Evolutionary conservation across 148 eudicot genomes (phyloP), one percentile per base, ranked within the genome.

Genomic region (Rhododendron williamsianum): DNA sequence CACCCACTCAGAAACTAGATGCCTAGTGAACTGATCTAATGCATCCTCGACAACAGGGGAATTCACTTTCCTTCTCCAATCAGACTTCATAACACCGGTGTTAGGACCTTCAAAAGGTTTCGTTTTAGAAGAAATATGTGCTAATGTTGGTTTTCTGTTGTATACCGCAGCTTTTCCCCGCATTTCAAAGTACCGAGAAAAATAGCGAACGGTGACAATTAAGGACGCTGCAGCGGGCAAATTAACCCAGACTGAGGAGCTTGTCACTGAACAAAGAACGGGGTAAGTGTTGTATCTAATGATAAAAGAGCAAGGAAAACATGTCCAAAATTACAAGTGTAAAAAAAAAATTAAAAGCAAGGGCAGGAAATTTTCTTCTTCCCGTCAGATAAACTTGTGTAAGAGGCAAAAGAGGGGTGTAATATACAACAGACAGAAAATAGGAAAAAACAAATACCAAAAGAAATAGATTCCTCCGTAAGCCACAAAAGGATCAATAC

Each of bases 201-300:
- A 90, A 84, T 97, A 97, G 51, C 99, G 98, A 89, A 94, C 86
- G 82, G 88, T 77, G 56, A 95, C 86, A 76, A 95, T 89, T 81
- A 97, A 86, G 81, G 90, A 76, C 27, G 90, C 91, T 46, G 98
- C 98, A 88, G 86, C 92, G 80, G 98, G 99, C 85, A 97, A 89
- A 92, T 97, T 97, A 88, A 95, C 95, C 91, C 92, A 91, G 82
- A 97, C 98, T 60, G 99, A 97, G 86, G 98, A 87, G 89, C 99
- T 97, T 80, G 99, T 97, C 91, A 97, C 99, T 97, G 95, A 74
- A 67, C 82, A 77, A 81, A 83, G 9, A 35, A 80, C 65, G 85
- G 82, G 78, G 54, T 56, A 80, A 78, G 43, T 49, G 82, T 77
- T 84, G 81, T 78, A 73, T 30, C 46, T 15, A 10, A 81, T 49